A percentile compares a stretch with the other conserved stretches of the same genome.
Conservation (phyloP, 768 basidiomycete species). For the Auricularia sp. region DNA sequence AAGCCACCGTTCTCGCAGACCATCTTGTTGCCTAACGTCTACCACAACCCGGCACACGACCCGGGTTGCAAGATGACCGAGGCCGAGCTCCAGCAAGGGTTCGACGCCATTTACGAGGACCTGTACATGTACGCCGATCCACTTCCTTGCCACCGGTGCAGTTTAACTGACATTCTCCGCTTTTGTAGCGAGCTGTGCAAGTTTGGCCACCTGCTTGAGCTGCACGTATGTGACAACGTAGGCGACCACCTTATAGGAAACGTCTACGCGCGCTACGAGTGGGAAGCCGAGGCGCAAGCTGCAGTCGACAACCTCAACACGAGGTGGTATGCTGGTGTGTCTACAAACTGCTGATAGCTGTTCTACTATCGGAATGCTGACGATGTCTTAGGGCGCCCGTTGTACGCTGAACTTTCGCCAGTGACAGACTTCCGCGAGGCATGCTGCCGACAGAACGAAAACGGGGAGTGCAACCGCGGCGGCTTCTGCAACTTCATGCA, state of each 20-base stretch:
- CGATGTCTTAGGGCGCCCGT: conserved; percentile 58
- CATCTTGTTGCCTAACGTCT: conserved; percentile 91
- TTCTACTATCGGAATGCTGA: conserved; percentile 3
- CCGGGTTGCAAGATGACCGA: conserved; percentile 81
- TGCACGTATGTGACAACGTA: conserved; percentile 98
- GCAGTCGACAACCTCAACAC: conserved; percentile 91
- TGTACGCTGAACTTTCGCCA: conserved; percentile 95
- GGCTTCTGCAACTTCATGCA: conserved; percentile 99
- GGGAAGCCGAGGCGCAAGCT: conserved; percentile 93
- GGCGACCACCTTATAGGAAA: conserved; percentile 98
- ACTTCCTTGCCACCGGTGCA: neutral
- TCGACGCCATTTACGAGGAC: conserved; percentile 92
- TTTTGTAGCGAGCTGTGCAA: conserved; percentile 63
- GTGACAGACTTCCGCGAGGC: conserved; percentile 99
- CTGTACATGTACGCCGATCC: conserved; percentile 52
- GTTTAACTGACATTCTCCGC: conserved; percentile 1
- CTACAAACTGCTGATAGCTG: neutral
- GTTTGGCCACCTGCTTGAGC: conserved; percentile 89
- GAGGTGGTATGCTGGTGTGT: conserved; percentile 93
- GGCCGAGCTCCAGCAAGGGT: conserved; percentile 82
- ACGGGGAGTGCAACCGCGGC: conserved; percentile 95
- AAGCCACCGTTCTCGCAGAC: conserved; percentile 96
- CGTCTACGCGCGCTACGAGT: conserved; percentile 95
- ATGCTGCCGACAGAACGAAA: conserved; percentile 97
- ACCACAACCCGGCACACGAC: conserved; percentile 95